Evolutionary conservation across 2,329 filamentous ascomycete genomes (phyloP), one percentile per base, ranked within the genome.

Genomic region (Trichoderma citrinoviride): DNA sequence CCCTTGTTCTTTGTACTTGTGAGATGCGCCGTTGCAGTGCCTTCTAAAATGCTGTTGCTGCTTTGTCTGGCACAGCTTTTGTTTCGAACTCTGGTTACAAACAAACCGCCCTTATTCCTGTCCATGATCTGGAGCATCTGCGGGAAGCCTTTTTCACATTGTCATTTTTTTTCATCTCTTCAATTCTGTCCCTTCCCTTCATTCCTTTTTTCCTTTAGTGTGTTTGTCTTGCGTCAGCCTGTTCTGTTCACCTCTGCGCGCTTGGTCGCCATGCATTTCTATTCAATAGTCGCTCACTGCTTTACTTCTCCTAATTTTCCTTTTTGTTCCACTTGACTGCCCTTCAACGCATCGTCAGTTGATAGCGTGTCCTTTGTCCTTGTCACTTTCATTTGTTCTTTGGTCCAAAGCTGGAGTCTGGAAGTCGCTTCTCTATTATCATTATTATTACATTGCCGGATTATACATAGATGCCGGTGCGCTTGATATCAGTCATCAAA

Each of bases 361-460:
- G 46, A 41, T 37, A 37, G 8, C 29, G 29, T 33, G n/a, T 33
- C 27, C 44, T 33, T 46, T 55, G 40, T 19, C 21, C 19, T 12
- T 44, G 46, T 54, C 37, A 6, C 23, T 25, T 41, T 29, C 19
- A 12, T 47, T 21, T 47, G 41, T 54, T 54, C 33, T 12, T 54
- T 29, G 33, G 44, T 64, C 37, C 41, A 33, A 33, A 47, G 52
- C 52, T 46, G 56, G 56, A 50, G 56, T 65, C 55, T 49, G 44
- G 53, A 56, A 43, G 49, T 41, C 55, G 55, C 40, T 19, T 56
- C 1, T 14, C 2, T 14, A 14, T 14, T 37, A 37, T 37, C 55
- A 65, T 61, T 65, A 65, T 49, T 65, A 65, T 65, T 65, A 65
- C 47, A 55, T 61, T 33, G 14, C 49, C 63, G 56, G 56, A 27